Conservation (phyloP, 495 filamentous ascomycete species). For the Podospora conica region DNA sequence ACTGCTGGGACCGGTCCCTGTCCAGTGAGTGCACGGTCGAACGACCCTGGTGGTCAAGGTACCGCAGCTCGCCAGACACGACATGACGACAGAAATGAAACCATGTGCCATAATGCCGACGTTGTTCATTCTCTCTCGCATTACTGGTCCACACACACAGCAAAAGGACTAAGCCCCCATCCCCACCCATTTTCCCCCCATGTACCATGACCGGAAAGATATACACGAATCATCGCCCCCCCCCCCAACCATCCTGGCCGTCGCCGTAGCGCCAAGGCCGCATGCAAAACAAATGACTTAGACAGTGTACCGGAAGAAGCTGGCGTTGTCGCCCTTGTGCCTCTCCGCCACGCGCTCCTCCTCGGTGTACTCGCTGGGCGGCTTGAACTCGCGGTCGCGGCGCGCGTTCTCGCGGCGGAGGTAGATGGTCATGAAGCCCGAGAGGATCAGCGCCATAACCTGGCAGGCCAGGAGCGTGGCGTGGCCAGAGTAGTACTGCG, state of each 20-base stretch:
- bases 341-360: conserved; percentile 41
- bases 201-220: not conserved
- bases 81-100: not conserved
- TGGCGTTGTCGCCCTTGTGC: conserved; percentile 46
- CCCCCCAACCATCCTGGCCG: not conserved
- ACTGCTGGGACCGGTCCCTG: not conserved
- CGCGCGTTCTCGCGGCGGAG: conserved; percentile 54
- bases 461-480: conserved; percentile 42
- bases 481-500: conserved; percentile 58
- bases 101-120: not conserved
- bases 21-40: not conserved
- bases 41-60: too few species aligned
- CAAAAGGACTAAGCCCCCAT: not conserved
- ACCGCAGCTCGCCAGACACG: not conserved
- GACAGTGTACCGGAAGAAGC: conserved; percentile 50
- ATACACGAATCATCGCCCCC: too few species aligned
- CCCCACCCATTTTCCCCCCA: not conserved
- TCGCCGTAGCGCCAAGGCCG: not conserved
- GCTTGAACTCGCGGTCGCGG: conserved; percentile 42
- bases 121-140: not conserved
- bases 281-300: conserved; percentile 21
- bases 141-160: not conserved
- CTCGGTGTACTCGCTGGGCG: conserved; percentile 42
- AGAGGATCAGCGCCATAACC: conserved; percentile 41
- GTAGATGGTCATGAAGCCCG: conserved; percentile 53